Percentiles rank a stretch among this genome's conserved stretches.
phyloP scores from a whole-genome alignment of 2,329 filamentous ascomycete genomes.

The Neofusicoccum parvum region DNA sequence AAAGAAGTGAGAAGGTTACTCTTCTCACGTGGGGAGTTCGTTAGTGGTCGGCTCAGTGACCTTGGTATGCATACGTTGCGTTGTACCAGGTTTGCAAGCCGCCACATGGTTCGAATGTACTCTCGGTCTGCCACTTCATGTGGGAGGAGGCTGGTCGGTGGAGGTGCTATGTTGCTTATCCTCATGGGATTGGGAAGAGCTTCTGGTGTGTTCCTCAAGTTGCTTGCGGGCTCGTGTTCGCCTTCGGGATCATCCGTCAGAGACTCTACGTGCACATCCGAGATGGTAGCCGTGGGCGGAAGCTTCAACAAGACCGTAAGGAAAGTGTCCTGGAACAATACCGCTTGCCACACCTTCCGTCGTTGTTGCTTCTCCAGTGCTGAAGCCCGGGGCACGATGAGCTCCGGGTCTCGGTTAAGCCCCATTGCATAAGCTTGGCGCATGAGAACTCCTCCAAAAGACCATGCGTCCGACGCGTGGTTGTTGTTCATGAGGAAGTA shows the following conservation, averaged over 20 bases:
- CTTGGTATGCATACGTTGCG: conserved; percentile 74
- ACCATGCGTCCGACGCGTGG: conserved; percentile 80
- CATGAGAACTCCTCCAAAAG: conserved; percentile 76
- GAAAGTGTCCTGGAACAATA: conserved; percentile 79
- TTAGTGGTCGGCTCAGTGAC: conserved; percentile 73
- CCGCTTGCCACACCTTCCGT: conserved; percentile 80
- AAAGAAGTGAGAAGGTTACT: conserved; percentile 71
- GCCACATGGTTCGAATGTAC: conserved; percentile 78
- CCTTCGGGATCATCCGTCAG: conserved; percentile 66
- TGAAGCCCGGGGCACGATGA: conserved; percentile 66
- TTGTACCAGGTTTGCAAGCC: conserved; percentile 75
- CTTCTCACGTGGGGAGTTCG: conserved; percentile 68
- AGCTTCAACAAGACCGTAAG: conserved; percentile 76
- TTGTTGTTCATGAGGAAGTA: conserved; percentile 88
- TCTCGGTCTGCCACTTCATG: conserved; percentile 41
- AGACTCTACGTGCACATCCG: conserved; percentile 75
- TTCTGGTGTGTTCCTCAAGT: conserved; percentile 2
- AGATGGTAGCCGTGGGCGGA: conserved; percentile 76
- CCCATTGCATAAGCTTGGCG: conserved; percentile 82
- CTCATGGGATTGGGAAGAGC: conserved; percentile 50
- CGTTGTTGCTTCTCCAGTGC: conserved; percentile 76
- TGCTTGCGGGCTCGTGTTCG: conserved; percentile 64
- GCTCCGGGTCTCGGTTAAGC: conserved; percentile 75
- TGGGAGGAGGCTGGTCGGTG: conserved; percentile 32
- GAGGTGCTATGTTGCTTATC: conserved; percentile 51